phyloP scores from a whole-genome alignment of 306 rosid species.

The Betula pendula region DNA sequence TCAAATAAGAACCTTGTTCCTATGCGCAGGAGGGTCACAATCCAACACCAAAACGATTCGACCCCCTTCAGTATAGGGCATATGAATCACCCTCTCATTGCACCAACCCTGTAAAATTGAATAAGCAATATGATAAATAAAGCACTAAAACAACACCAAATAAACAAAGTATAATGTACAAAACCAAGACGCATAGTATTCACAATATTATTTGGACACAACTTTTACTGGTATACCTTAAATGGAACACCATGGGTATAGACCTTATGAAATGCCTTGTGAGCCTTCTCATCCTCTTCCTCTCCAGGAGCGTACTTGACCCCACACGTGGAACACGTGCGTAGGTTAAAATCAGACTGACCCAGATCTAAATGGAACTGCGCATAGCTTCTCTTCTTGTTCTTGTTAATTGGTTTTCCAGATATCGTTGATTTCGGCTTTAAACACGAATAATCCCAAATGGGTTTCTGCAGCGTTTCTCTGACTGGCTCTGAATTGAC shows the following conservation, averaged over 20 bases:
- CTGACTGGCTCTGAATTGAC: background rate
- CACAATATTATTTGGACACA: background rate
- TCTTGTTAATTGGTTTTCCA: conserved; percentile 46
- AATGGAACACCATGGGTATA: conserved; percentile 65
- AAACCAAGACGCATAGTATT: too few relatives aligned
- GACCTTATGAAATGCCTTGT: conserved; percentile 63
- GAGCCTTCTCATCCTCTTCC: conserved; percentile 62
- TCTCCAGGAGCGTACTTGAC: conserved; percentile 68
- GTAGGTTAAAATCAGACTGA: conserved; percentile 70
- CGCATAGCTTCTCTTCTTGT: conserved; percentile 84
- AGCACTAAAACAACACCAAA: background rate
- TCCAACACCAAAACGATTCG: conserved; percentile 60
- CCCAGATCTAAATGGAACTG: conserved; percentile 79
- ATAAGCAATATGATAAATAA: conserved; percentile 11
- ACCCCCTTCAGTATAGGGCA: conserved; percentile 27
- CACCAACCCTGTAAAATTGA: conserved; percentile 61
- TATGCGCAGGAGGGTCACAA: conserved; percentile 53
- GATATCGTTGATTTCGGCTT: conserved; percentile 8
- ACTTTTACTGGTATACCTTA: conserved; percentile 34
- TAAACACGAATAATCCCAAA: background rate
- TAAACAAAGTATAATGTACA: too few relatives aligned
- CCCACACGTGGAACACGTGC: conserved; percentile 59
- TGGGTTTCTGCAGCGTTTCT: conserved; percentile 5
- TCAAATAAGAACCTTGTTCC: conserved; percentile 52
- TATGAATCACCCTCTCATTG: conserved; percentile 47